These are phyloP conservation scores for Hordeum pubiflorum DNA, from an alignment of 202 grass and related monocot genomes.

Conservation along the genomic window DNA sequence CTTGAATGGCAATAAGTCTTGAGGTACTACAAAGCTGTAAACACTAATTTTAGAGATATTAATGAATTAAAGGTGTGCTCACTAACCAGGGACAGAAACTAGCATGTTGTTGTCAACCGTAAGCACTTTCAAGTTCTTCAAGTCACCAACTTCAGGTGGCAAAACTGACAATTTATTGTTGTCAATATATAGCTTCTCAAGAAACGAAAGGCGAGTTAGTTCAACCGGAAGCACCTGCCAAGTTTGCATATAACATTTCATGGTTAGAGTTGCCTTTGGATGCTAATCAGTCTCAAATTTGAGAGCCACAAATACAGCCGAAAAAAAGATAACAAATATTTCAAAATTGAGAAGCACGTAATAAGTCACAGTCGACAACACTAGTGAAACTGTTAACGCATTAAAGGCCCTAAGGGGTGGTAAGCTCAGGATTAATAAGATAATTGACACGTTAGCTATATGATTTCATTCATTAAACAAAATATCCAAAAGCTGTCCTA, in stretches of 20 bases:
- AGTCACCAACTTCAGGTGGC: constrained; percentile 83
- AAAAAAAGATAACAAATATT: constrained; percentile 1
- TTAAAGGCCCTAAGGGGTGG: background rate
- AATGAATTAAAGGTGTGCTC: background rate
- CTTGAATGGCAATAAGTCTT: background rate
- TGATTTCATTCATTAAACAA: background rate
- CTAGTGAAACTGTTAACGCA: background rate
- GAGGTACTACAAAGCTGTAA: constrained; percentile 22
- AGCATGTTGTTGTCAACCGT: constrained; percentile 87
- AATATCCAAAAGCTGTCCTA: background rate
- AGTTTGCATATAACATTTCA: constrained; percentile 21
- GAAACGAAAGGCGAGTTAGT: constrained; percentile 70
- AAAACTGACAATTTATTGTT: constrained; percentile 81
- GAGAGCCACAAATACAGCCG: background rate
- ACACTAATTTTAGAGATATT: background rate
- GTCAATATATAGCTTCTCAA: constrained; percentile 89
- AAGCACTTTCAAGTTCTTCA: constrained; percentile 78
- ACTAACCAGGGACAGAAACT: constrained; percentile 88
- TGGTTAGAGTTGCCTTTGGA: constrained; percentile 13
- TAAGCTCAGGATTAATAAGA: background rate
- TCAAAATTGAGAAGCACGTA: background rate
- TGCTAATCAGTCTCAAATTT: background rate
- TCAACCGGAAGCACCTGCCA: constrained; percentile 86
- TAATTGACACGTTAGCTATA: background rate
- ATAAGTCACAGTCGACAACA: background rate